A percentile compares a stretch with the other conserved stretches of the same genome.
These are phyloP conservation scores for Usnea hakonensis DNA, from an alignment of 495 filamentous ascomycete genomes.

Conservation along the genomic window DNA sequence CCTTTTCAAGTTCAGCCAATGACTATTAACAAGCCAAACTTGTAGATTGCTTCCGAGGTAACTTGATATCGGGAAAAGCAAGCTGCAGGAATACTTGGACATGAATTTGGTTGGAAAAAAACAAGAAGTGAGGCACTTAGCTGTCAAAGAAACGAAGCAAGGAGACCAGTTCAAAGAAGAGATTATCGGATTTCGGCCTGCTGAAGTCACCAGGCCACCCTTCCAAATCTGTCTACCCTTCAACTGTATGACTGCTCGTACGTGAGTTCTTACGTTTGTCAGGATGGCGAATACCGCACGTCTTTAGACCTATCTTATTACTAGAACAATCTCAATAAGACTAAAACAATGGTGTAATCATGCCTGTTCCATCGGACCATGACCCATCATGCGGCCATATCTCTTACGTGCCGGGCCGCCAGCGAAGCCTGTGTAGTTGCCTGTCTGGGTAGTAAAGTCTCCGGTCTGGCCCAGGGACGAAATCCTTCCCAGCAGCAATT, in stretches of 20 bases:
- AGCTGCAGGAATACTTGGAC: no score
- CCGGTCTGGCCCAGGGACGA: constrained; percentile 13
- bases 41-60: background rate
- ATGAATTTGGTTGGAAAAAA: no score
- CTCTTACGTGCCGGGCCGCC: background rate
- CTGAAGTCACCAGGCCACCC: no score
- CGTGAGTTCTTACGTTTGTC: background rate
- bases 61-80: background rate
- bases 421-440: constrained; percentile 7
- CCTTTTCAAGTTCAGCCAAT: background rate
- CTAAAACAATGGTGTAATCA: background rate
- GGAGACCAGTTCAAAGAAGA: no score
- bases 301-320: background rate
- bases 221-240: no score
- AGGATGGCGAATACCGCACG: background rate
- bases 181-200: no score
- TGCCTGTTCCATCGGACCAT: background rate
- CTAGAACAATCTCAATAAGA: background rate
- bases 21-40: background rate
- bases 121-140: no score
- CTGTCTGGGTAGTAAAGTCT: constrained; percentile 20
- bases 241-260: no score
- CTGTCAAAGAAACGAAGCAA: no score
- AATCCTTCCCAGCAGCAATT: constrained; percentile 47
- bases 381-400: background rate